These are phyloP conservation scores for maize (Zea mays) DNA, from an alignment of 176 grass and related monocot genomes.

Conservation along the genomic window Zm-B73-REFERENCE-NAM-5.0 NC_050102.1:182451501-182452000, in stretches of 20 bases:
- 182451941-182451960: slow-evolving; percentile 84
- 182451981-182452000: slow-evolving; percentile 68
- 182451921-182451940: slow-evolving; percentile 47
- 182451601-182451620: background rate
- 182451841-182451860: slow-evolving; percentile 14
- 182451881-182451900: slow-evolving; percentile 25
- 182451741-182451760: background rate
- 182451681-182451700: slow-evolving; percentile 10
- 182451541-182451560: background rate
- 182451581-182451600: background rate
- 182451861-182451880: background rate
- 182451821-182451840: background rate
- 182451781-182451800: background rate
- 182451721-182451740: background rate
- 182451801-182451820: slow-evolving; percentile 6
- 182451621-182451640: background rate
- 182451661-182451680: background rate
- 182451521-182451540: background rate
- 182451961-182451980: slow-evolving; percentile 74
- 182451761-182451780: background rate
- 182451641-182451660: background rate
- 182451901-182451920: slow-evolving; percentile 32
- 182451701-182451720: background rate
- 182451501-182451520: background rate
- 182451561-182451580: background rate